phyloP scores from a whole-genome alignment of 371 early-diverging fungal genomes.

The Mortierella sp. region DNA sequence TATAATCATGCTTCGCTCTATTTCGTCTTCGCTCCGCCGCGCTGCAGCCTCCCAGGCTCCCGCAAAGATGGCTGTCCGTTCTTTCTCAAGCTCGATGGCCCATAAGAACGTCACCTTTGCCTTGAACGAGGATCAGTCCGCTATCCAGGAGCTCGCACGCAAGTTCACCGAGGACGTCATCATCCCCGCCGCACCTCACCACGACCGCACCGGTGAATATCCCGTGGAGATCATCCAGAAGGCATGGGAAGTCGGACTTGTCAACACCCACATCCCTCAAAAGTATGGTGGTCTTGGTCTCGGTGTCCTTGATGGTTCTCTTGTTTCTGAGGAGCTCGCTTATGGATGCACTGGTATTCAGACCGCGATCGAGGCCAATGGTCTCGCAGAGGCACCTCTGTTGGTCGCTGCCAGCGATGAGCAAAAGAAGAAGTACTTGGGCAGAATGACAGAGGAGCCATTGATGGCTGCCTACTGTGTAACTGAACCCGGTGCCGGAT shows the following conservation, averaged over 20 bases:
- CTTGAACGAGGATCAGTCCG: slow-evolving; percentile 86
- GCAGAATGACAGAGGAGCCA: slow-evolving; percentile 89
- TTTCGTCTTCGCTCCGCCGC: slow-evolving; percentile 38
- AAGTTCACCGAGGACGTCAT: slow-evolving; percentile 93
- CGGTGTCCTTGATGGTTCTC: slow-evolving; percentile 90
- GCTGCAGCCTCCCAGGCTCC: slow-evolving; percentile 28
- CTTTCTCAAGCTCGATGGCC: slow-evolving; percentile 46
- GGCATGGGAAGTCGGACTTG: slow-evolving; percentile 95
- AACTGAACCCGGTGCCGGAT: slow-evolving; percentile 95
- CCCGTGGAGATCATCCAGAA: slow-evolving; percentile 92
- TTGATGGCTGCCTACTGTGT: slow-evolving; percentile 89
- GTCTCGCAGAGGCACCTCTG: slow-evolving; percentile 93
- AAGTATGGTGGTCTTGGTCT: slow-evolving; percentile 91
- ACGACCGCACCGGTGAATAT: slow-evolving; percentile 94
- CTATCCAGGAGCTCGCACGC: slow-evolving; percentile 91
- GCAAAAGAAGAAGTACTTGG: slow-evolving; percentile 93
- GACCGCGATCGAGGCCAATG: slow-evolving; percentile 97
- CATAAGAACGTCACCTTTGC: slow-evolving; percentile 61
- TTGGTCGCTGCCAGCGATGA: slow-evolving; percentile 87
- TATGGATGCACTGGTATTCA: slow-evolving; percentile 97
- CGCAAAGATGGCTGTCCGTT: slow-evolving; percentile 37
- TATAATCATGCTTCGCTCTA: slow-evolving; percentile 40
- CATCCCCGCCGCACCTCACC: slow-evolving; percentile 93
- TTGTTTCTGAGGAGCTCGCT: slow-evolving; percentile 96
- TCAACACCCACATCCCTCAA: slow-evolving; percentile 92